Base-by-base conservation (phyloP, 176 grass and related monocot species). In the Carex kokanica region DNA sequence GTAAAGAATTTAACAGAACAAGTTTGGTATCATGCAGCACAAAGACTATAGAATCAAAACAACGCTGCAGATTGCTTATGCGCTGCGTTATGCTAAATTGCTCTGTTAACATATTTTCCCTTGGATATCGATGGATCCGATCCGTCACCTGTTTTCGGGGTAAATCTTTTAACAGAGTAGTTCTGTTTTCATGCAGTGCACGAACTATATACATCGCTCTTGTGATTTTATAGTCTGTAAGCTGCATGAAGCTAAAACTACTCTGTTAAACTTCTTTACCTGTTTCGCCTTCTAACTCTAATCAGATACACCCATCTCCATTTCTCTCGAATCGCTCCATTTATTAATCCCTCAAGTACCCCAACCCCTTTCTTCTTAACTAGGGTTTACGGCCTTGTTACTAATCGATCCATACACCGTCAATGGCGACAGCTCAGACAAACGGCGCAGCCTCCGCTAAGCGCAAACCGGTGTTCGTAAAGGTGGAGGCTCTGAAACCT, bases 401-500 rank as follows among this genome's bases (percentile, higher is more conserved):
- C 34, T 25, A 49, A 60, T 40, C 60, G 8, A 21, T 70, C 34
- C 53, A 8, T 81, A 25, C 15, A 23, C 65, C 65, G 54, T 31
- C 49, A 47, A 88, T 71, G 81, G 71, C 86, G 59, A 83, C 81
- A 38, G 14, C 81, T 32, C 81, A 78, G 81, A 18, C 25, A 18
- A 70, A 82, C 25, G 53, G 85, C 53, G 79, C 85, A 15, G 62
- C 86, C 49, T 83, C 85, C 64, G 87, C 31, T 54, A 97, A 93
- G 87, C 77, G 91, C 79, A 97, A 93, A 79, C 91, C 91, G 55
- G 91, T 93, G 18, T 93, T 93, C 77, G 55, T 84, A 13, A 97
- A 97, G 77, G 93, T 97, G 63, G 93, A 97, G 62, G 80, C 86
- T 83, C 91, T 97, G 27, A 97, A 86, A 79, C 93, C 93, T 7